phyloP scores from a whole-genome alignment of 805 yeast species.

The Ogataea paraovalis region DNA sequence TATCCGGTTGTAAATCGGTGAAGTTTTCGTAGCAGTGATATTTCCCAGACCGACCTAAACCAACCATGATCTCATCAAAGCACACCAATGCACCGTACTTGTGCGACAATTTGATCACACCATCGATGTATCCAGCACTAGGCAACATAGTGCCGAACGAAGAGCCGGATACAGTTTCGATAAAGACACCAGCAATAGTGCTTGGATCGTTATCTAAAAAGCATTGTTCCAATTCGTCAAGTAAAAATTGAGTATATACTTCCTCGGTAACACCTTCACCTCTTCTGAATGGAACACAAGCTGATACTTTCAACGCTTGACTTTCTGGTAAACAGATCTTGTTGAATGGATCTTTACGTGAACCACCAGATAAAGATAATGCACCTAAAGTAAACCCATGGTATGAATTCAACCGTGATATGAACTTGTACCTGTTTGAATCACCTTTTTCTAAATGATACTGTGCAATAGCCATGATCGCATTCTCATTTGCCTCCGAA shows the following conservation, averaged over 20 bases:
- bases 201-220: slow-evolving; percentile 38
- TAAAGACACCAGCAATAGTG: slow-evolving; percentile 38
- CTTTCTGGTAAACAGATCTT: slow-evolving; percentile 22
- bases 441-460: slow-evolving; percentile 40
- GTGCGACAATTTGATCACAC: slow-evolving; percentile 42
- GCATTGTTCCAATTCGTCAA: slow-evolving; percentile 37
- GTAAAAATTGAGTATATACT: slow-evolving; percentile 34
- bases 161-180: slow-evolving; percentile 46
- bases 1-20: slow-evolving; percentile 34
- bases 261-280: slow-evolving; percentile 35
- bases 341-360: slow-evolving; percentile 31
- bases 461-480: slow-evolving; percentile 59
- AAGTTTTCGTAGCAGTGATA: slow-evolving; percentile 34
- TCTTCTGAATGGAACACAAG: slow-evolving; percentile 33
- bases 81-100: slow-evolving; percentile 46
- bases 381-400: slow-evolving; percentile 47
- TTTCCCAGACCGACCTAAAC: slow-evolving; percentile 49
- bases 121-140: slow-evolving; percentile 43
- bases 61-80: slow-evolving; percentile 55
- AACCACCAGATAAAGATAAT: slow-evolving; percentile 35
- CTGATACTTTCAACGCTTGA: slow-evolving; percentile 27
- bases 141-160: slow-evolving; percentile 42
- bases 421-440: slow-evolving; percentile 35
- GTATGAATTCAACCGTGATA: slow-evolving; percentile 39
- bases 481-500: slow-evolving; percentile 75